Percentiles rank a stretch among this genome's conserved stretches.
These are phyloP conservation scores for Bruguiera parviflora DNA, from an alignment of 345 rosid genomes.

Conservation along the genomic window DNA sequence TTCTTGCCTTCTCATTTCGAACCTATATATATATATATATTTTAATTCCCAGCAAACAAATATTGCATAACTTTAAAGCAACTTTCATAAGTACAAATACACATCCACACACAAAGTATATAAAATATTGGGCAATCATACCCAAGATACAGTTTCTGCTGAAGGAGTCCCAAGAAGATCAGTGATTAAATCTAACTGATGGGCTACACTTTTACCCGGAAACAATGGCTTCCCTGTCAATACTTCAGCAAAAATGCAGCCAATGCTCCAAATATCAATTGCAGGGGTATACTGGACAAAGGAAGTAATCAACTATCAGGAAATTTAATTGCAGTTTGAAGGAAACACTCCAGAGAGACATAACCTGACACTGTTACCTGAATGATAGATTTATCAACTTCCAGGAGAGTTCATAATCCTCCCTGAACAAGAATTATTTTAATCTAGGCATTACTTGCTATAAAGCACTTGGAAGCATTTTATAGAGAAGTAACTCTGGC, in stretches of 20 bases:
- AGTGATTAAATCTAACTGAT: conserved; percentile 93
- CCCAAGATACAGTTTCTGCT: conserved; percentile 78
- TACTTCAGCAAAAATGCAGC: conserved; percentile 98
- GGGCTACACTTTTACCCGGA: conserved; percentile 97
- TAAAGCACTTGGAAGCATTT: conserved; percentile 45
- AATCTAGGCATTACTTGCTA: conserved; percentile 75
- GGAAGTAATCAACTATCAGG: conserved; percentile 26
- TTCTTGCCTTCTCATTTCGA: conserved; percentile 91
- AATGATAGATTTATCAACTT: conserved; percentile 87
- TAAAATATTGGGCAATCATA: conserved; percentile 23
- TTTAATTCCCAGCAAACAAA: no score
- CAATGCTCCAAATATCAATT: conserved; percentile 96
- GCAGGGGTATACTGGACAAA: conserved; percentile 96
- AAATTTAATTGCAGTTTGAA: conserved; percentile 14
- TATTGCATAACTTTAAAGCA: no score
- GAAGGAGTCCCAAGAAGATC: conserved; percentile 96
- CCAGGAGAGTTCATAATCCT: conserved; percentile 99
- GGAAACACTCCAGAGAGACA: conserved; percentile 32
- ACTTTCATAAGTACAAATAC: no score
- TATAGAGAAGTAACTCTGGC: conserved; percentile 28
- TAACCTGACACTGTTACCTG: conserved; percentile 83
- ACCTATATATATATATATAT: conserved; percentile 49
- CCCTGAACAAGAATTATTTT: conserved; percentile 98
- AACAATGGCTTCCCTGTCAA: conserved; percentile 94
- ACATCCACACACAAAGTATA: no score